These are phyloP conservation scores for Leccinum insolens DNA, from an alignment of 1,284 basidiomycete species.

Conservation along the genomic window DNA sequence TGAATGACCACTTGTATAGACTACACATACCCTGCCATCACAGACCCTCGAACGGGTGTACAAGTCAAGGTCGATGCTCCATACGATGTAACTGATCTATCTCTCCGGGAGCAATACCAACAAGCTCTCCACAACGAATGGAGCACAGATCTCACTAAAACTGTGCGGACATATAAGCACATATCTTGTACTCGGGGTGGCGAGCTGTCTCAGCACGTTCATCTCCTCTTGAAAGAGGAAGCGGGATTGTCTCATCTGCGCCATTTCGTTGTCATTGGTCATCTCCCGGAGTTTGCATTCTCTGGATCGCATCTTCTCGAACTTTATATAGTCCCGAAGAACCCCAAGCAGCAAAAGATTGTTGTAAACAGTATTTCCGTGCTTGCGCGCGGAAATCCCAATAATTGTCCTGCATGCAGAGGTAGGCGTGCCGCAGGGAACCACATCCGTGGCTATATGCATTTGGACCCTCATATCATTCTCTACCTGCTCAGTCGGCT, in stretches of 20 bases:
- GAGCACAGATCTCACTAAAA: background rate
- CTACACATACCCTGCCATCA: constrained; percentile 24
- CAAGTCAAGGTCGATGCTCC: constrained; percentile 18
- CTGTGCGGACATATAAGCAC: background rate
- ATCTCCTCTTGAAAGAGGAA: constrained; percentile 13
- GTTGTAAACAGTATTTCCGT: constrained; percentile 22
- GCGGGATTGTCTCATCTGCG: background rate
- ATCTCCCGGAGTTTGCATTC: constrained; percentile 23
- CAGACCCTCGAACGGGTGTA: constrained; percentile 1
- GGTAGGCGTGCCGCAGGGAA: constrained; percentile 16
- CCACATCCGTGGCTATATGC: constrained; percentile 18
- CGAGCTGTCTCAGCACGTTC: background rate
- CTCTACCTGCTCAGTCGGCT: constrained; percentile 15
- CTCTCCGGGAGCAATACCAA: constrained; percentile 17
- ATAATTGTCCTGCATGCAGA: constrained; percentile 15
- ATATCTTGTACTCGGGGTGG: background rate
- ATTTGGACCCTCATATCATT: constrained; percentile 19
- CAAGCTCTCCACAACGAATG: constrained; percentile 11
- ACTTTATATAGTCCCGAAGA: constrained; percentile 14
- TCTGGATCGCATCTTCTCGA: constrained; percentile 23
- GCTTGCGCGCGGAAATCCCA: constrained; percentile 11
- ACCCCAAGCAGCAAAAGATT: background rate
- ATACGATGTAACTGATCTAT: constrained; percentile 8
- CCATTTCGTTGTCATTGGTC: constrained; percentile 5
- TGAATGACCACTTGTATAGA: constrained; percentile 10